Conservation (phyloP, 306 rosid species). For the Dryas octopetala region DNA sequence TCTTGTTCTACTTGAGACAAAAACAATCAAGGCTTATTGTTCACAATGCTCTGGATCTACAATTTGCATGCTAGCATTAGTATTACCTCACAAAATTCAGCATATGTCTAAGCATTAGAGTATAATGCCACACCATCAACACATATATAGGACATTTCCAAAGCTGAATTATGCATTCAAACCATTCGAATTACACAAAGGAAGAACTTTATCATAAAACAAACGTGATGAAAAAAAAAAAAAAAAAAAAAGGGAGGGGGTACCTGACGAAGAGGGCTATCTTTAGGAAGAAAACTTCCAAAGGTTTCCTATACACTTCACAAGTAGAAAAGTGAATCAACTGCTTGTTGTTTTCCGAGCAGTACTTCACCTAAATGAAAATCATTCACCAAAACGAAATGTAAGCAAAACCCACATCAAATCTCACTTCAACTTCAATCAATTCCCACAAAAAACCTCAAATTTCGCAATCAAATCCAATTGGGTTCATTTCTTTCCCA, state of each 20-base stretch:
- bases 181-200: neutral
- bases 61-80: neutral
- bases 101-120: neutral
- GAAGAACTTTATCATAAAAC: neutral
- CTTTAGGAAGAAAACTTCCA: conserved; percentile 89
- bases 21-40: neutral
- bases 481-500: neutral
- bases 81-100: neutral
- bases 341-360: conserved; percentile 83
- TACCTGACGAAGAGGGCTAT: conserved; percentile 88
- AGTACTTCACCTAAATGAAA: conserved; percentile 69
- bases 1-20: neutral
- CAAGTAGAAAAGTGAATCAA: conserved; percentile 92
- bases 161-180: neutral
- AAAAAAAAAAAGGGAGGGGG: conserved; percentile 15
- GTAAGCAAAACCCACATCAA: conserved; percentile 23
- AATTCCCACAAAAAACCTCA: neutral
- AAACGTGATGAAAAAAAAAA: neutral
- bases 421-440: conserved; percentile 36
- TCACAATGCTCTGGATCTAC: conserved; percentile 2
- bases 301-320: conserved; percentile 94
- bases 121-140: neutral
- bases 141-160: neutral
- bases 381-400: conserved; percentile 12
- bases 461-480: conserved; percentile 15